Evolutionary conservation across 106 monocot species (phyloP).

Genomic region (Cymbidium sinense): DNA sequence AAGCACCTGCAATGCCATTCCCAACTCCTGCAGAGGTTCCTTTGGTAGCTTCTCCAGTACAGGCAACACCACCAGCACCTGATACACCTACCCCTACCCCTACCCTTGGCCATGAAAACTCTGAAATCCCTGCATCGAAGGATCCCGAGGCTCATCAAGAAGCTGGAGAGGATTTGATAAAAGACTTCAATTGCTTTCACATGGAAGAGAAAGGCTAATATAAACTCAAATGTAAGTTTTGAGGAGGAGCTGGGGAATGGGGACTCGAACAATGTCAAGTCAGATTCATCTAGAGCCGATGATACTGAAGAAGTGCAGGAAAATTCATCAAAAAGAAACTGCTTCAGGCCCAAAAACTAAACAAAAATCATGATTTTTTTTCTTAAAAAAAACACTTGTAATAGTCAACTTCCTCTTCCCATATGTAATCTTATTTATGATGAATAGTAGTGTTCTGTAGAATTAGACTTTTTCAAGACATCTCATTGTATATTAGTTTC

Average conservation of each 20-base stretch:
- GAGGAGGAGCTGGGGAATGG: slow-evolving; percentile 16
- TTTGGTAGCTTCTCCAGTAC: slow-evolving; percentile 13
- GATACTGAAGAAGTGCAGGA: slow-evolving; percentile 11
- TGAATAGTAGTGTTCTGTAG: not conserved
- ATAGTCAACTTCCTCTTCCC: not conserved
- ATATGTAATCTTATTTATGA: not conserved
- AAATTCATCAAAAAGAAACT: slow-evolving; percentile 28
- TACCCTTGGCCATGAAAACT: slow-evolving; percentile 5
- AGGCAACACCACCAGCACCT: not conserved
- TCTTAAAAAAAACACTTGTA: not conserved
- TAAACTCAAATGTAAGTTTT: slow-evolving; percentile 13
- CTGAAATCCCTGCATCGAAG: slow-evolving; percentile 16
- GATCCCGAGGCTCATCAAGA: slow-evolving; percentile 13
- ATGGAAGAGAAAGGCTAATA: slow-evolving; percentile 15
- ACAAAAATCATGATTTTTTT: slow-evolving; percentile 19
- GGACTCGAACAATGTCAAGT: slow-evolving; percentile 22
- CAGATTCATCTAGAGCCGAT: slow-evolving; percentile 10
- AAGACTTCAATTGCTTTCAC: slow-evolving; percentile 14
- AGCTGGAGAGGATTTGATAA: not conserved
- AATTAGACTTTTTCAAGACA: not conserved
- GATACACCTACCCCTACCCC: slow-evolving; percentile 4
- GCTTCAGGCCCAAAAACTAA: slow-evolving; percentile 23
- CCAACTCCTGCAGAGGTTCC: not conserved
- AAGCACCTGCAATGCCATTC: not conserved
- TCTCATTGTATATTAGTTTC: slow-evolving; percentile 20